Evolutionary conservation across 1,284 basidiomycete genomes (phyloP).

Genomic region (Puccinia hordei): DNA sequence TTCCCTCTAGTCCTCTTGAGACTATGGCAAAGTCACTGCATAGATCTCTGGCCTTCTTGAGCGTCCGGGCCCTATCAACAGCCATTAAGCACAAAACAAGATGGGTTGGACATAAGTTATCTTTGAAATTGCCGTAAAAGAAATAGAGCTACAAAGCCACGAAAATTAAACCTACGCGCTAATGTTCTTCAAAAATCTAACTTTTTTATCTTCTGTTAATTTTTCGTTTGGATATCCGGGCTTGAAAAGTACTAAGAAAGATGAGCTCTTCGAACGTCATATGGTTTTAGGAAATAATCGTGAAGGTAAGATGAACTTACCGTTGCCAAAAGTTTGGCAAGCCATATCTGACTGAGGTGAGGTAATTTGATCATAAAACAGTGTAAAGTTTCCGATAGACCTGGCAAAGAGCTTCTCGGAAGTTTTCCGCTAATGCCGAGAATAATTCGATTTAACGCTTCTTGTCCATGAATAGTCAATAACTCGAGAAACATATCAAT

Average conservation of each 20-base stretch:
- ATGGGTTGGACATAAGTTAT: not conserved
- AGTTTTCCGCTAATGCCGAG: conserved; percentile 32
- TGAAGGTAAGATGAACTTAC: not conserved
- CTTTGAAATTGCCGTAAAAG: not conserved
- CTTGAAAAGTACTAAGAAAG: not conserved
- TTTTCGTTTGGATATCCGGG: conserved; percentile 36
- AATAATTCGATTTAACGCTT: conserved; percentile 26
- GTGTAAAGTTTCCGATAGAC: conserved; percentile 56
- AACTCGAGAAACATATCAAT: conserved; percentile 25
- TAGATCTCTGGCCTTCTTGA: conserved; percentile 45
- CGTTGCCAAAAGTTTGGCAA: conserved; percentile 53
- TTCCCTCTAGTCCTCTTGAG: conserved; percentile 37
- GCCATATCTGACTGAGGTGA: conserved; percentile 51
- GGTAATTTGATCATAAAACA: conserved; percentile 54
- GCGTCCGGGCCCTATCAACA: conserved; percentile 35
- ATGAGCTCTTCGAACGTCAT: not conserved
- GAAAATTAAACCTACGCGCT: conserved; percentile 19
- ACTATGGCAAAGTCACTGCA: conserved; percentile 46
- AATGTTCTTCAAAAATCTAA: conserved; percentile 27
- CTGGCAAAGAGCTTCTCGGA: conserved; percentile 52
- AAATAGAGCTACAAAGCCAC: not conserved
- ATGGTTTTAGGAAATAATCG: not conserved
- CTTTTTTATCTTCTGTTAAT: conserved; percentile 32
- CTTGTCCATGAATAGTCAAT: conserved; percentile 12
- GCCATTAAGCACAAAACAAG: not conserved